A percentile compares a stretch with the other conserved stretches of the same genome.
Conservation (phyloP, 768 basidiomycete species). For the Dictyophora rubrovolvata region DNA sequence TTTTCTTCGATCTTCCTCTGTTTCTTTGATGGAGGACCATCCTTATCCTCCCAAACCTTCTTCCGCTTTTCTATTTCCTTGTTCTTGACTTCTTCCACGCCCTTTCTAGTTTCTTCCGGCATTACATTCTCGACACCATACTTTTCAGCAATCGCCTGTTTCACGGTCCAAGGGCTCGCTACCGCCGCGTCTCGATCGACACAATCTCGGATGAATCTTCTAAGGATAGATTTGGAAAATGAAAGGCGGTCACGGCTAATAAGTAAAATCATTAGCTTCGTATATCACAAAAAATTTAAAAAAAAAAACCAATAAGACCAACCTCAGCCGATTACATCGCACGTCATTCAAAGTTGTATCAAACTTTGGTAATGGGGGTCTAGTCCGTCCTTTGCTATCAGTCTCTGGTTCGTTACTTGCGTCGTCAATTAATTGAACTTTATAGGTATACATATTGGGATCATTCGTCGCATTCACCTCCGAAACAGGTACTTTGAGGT, state of each 20-base stretch:
- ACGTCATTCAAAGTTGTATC: conserved; percentile 79
- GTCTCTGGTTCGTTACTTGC: conserved; percentile 35
- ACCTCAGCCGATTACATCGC: conserved; percentile 73
- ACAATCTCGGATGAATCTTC: conserved; percentile 92
- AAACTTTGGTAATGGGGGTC: conserved; percentile 34
- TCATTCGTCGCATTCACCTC: conserved; percentile 66
- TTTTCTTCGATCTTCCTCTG: conserved; percentile 65
- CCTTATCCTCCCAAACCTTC: conserved; percentile 83
- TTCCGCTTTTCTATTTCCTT: conserved; percentile 90
- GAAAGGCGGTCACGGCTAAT: conserved; percentile 85
- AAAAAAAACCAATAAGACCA: conserved; percentile 16
- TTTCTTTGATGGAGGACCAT: conserved; percentile 71
- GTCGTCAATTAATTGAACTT: conserved; percentile 71
- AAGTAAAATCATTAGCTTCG: conserved; percentile 1
- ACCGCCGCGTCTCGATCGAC: conserved; percentile 87
- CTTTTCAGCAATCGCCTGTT: conserved; percentile 68
- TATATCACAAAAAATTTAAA: conserved; percentile 1
- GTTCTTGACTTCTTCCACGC: conserved; percentile 72
- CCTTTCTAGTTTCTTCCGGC: conserved; percentile 74
- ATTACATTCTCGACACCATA: conserved; percentile 81
- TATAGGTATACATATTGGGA: conserved; percentile 77
- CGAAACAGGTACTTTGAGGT: conserved; percentile 66
- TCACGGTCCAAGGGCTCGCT: conserved; percentile 94
- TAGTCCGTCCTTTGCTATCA: neutral
- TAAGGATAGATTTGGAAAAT: conserved; percentile 94